Evolutionary conservation across 768 basidiomycete species (phyloP).

Genomic region (Arthromyces matolae): DNA sequence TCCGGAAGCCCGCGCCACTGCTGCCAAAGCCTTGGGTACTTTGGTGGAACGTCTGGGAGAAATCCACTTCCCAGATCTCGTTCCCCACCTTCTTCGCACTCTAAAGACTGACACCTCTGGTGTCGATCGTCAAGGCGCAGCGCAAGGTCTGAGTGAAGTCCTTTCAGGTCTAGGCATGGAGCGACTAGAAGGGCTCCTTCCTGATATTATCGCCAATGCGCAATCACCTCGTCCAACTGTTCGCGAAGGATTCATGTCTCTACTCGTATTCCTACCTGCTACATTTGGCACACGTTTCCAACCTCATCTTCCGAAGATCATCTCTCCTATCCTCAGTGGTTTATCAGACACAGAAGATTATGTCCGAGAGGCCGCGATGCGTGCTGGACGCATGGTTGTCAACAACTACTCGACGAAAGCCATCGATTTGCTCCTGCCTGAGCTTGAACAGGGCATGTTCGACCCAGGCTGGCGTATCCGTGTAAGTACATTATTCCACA

Average conservation of each 20-base stretch:
- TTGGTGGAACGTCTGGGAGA: constrained; percentile 97
- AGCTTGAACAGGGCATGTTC: constrained; percentile 93
- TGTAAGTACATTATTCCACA: constrained; percentile 43
- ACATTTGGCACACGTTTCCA: constrained; percentile 97
- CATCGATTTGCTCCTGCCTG: constrained; percentile 89
- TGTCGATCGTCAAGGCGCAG: constrained; percentile 96
- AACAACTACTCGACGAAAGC: constrained; percentile 90
- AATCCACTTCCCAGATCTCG: constrained; percentile 90
- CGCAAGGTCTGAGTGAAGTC: constrained; percentile 94
- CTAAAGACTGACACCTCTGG: constrained; percentile 92
- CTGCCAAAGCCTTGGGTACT: constrained; percentile 93
- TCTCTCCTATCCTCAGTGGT: constrained; percentile 87
- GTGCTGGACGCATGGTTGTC: constrained; percentile 97
- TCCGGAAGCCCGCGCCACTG: constrained; percentile 95
- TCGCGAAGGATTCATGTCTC: constrained; percentile 97
- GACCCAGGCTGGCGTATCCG: constrained; percentile 94
- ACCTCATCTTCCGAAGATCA: constrained; percentile 92
- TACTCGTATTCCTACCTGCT: constrained; percentile 91
- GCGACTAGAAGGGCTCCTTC: constrained; percentile 87
- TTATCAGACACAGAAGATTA: constrained; percentile 92
- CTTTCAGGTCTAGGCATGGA: constrained; percentile 97
- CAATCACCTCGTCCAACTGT: constrained; percentile 87
- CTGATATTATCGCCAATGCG: constrained; percentile 90
- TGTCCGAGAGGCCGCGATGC: constrained; percentile 96
- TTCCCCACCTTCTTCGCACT: constrained; percentile 81